Base-by-base conservation (phyloP, 495 filamentous ascomycete genomes). In the Cercophora newfieldiana region DNA sequence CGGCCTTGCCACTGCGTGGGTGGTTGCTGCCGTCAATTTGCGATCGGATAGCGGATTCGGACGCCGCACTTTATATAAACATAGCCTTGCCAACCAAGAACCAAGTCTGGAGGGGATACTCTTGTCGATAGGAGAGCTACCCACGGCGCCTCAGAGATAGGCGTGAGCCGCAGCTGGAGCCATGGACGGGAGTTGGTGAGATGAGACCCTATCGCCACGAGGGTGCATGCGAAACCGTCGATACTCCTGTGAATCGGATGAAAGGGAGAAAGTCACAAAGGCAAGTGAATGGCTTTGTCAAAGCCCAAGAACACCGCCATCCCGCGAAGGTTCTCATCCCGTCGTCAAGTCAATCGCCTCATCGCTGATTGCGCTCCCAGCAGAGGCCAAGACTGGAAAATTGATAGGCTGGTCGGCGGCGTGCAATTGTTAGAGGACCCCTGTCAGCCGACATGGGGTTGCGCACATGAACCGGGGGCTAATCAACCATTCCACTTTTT, bases 401-500 rank as follows among this genome's bases (percentile, higher is more conserved):
- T 48, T 44, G 59, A 61, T 61, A 61, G 59, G 59, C 50, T 55
- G 61, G 50, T 16, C 53, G n/a, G 44, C 29, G 28, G 30, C 61
- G n/a, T 44, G 50, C 30, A 56, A 55, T 31, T 63, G 61, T 63
- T 54, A 63, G 61, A 54, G 49, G 21, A 56, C 50, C 61, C 61
- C 61, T 63, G 61, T 56, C 61, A 26, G n/a, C 18, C 47, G 61
- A 25, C 59, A n/a, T 37, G 48, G 44, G 59, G 44, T 62, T n/a
- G n/a, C 29, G 29, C 61, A 63, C 61, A 63, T 63, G 61, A 63
- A 63, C 61, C 61, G 61, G 61, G 61, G 61, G 61, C 61, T 63
- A 63, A 63, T 63, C 61, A 63, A 5, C 50, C 61, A 63, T 47
- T 44, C 50, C 30, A 56, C 61, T 54, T 63, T 59, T 63, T 63